A percentile compares a stretch with the other conserved stretches of the same genome.
Evolutionary conservation across 495 filamentous ascomycete genomes (phyloP).

Genomic region (Elasticomyces elasticus): DNA sequence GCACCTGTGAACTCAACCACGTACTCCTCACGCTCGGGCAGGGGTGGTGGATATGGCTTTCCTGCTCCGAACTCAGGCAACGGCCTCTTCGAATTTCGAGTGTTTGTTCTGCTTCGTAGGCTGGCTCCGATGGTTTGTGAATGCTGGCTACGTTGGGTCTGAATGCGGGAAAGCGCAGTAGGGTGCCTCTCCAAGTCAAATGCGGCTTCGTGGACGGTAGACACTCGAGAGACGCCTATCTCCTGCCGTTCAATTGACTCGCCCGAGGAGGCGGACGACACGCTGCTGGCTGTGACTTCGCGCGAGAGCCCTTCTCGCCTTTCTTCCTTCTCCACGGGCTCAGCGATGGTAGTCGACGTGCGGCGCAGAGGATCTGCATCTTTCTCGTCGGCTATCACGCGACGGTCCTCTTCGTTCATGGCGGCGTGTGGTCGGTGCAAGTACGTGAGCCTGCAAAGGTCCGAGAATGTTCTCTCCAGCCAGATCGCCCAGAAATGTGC

Average conservation of each 20-base stretch:
- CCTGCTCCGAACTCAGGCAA: conserved; percentile 54
- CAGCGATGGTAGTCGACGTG: conserved; percentile 12
- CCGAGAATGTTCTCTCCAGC: too few species aligned
- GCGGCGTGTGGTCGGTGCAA: background rate
- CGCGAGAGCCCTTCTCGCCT: conserved; percentile 10
- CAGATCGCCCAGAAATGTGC: too few species aligned
- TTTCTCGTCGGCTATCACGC: conserved; percentile 42
- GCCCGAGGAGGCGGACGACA: conserved; percentile 31
- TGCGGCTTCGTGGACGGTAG: conserved; percentile 46
- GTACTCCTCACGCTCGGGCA: conserved; percentile 69
- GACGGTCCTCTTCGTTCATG: conserved; percentile 44
- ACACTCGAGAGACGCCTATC: conserved; percentile 45
- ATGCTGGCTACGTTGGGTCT: conserved; percentile 66
- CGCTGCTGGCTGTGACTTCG: conserved; percentile 18
- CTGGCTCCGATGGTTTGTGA: conserved; percentile 56
- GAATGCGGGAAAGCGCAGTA: conserved; percentile 67
- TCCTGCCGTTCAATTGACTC: conserved; percentile 20
- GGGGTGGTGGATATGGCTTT: conserved; percentile 63
- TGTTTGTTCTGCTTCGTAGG: conserved; percentile 38
- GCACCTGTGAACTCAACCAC: conserved; percentile 79
- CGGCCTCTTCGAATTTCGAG: conserved; percentile 46
- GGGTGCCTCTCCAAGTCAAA: conserved; percentile 53
- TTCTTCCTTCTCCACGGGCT: conserved; percentile 11
- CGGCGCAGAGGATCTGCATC: conserved; percentile 25
- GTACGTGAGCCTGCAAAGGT: background rate